These are phyloP conservation scores for Speleostelium caveatum DNA, from an alignment of 78 protist species.

Conservation along the genomic window DNA sequence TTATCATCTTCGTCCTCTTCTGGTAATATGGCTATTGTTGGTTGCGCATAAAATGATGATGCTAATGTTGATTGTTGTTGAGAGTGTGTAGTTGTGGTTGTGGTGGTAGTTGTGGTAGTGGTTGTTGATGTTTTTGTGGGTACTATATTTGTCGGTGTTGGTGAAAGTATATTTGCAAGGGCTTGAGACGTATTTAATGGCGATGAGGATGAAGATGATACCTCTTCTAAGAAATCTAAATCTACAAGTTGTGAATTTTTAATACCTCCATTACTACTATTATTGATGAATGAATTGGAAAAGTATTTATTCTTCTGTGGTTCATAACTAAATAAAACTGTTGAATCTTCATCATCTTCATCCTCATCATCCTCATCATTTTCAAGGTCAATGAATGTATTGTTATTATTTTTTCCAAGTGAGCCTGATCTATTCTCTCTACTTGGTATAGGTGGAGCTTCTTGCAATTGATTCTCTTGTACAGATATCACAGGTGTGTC, in stretches of 20 bases:
- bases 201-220: neutral
- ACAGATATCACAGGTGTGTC: too few species aligned
- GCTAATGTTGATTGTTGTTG: constrained; percentile 3
- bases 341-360: neutral
- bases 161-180: neutral
- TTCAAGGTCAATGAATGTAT: too few species aligned
- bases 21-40: constrained; percentile 50
- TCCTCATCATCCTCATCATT: neutral
- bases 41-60: constrained; percentile 8
- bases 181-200: neutral
- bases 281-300: neutral
- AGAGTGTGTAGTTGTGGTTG: neutral
- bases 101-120: neutral
- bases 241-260: neutral
- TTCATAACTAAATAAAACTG: neutral
- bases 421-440: too few species aligned
- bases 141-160: too few species aligned
- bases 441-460: too few species aligned
- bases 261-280: neutral
- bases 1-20: neutral
- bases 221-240: constrained; percentile 6
- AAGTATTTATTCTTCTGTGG: neutral
- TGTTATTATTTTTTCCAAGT: too few species aligned
- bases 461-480: too few species aligned
- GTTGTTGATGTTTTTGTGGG: neutral